Conservation (phyloP, 176 grass and related monocot genomes). For the Paspalum notatum region DNA sequence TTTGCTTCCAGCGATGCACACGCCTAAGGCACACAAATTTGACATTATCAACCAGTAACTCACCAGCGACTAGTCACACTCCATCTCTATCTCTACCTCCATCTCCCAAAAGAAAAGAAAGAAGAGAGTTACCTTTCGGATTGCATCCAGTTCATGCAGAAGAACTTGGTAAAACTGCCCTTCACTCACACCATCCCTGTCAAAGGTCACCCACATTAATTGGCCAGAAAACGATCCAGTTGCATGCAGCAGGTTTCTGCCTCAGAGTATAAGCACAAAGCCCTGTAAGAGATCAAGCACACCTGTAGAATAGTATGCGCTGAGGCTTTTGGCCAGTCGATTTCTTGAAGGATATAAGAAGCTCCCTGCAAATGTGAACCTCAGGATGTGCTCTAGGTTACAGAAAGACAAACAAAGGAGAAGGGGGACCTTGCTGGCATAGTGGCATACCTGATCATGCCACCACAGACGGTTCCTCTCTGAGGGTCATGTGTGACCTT, state of each 20-base stretch:
- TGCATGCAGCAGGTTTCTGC: not conserved
- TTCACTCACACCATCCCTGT: conserved; percentile 91
- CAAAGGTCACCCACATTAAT: conserved; percentile 15
- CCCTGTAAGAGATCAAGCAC: not conserved
- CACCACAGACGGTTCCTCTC: conserved; percentile 59
- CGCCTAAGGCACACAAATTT: conserved; percentile 49
- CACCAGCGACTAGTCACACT: not conserved
- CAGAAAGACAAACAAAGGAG: not conserved
- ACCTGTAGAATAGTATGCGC: conserved; percentile 89
- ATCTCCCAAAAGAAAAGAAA: not conserved
- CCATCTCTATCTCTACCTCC: not conserved
- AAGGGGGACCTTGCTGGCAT: not conserved
- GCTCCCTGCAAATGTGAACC: conserved; percentile 63
- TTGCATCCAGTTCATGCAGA: conserved; percentile 80
- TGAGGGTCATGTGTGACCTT: conserved; percentile 77
- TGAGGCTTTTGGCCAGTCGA: conserved; percentile 75
- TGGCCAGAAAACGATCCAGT: not conserved
- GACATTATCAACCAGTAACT: conserved; percentile 2
- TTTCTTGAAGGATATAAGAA: conserved; percentile 85
- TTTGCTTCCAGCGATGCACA: conserved; percentile 81
- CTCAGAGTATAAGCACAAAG: not conserved
- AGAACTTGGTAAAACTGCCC: conserved; percentile 95
- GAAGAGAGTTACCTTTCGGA: conserved; percentile 59
- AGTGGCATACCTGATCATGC: conserved; percentile 79
- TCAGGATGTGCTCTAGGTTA: not conserved